Evolutionary conservation across 495 filamentous ascomycete genomes (phyloP), one percentile per base, ranked within the genome.

Genomic region (Aspergillus panamensis): DNA sequence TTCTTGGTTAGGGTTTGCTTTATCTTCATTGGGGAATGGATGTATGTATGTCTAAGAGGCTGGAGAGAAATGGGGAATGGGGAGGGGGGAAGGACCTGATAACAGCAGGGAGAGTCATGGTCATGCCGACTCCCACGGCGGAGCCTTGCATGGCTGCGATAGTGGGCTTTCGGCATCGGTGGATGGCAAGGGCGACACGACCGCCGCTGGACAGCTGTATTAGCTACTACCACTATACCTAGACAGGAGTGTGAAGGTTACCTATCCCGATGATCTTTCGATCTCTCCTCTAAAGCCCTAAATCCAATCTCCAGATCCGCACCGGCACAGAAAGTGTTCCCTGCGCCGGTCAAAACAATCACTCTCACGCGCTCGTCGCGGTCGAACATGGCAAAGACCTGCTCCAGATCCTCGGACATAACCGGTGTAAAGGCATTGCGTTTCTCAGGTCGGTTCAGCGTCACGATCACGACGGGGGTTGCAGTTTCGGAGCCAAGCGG

Each of bases 111-210:
- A 88, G 77, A 13, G 81, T 82, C 83, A 87, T 86, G 10, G 84
- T 88, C 66, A 87, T 85, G 6, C 85, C 84, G 8, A 87, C 77
- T 8, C 84, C 85, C 8, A 87, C 85, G 19, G 85, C 85, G 40
- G 78, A 80, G 48, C 85, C 85, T 64, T 86, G 83, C 61, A 87
- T 79, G 3, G 85, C 85, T 25, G 73, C 84, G 63, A 88, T 83
- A 20, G 84, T 83, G 35, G 84, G 83, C 62, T 87, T 88, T 56
- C 74, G 76, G 65, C 84, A 88, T 59, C 70, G 60, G 66, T 85
- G 77, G 47, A 87, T 84, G 33, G 83, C 83, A 5, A 87, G 74
- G 21, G 78, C 72, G 8, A 85, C 78, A 30, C 69, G 66, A 45
- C 71, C 71, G 3, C 72, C 71, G 19, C 73, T 74, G 20, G 20